Base-by-base conservation (phyloP, 352 stramenopile genomes). In the Phytopythium helicoides region DNA sequence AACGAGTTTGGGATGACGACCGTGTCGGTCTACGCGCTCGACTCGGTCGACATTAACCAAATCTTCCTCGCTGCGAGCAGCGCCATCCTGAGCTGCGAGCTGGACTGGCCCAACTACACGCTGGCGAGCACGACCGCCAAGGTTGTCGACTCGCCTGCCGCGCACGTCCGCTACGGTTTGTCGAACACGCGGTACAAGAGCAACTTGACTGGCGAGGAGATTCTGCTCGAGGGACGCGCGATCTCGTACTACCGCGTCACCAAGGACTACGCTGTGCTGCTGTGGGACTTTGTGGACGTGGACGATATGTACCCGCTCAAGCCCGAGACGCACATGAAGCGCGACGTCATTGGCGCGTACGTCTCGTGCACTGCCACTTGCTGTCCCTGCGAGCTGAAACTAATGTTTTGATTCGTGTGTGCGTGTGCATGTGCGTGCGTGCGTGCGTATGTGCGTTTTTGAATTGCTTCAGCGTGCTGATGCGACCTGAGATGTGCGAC, bases 231-330 rank as follows among this genome's bases (percentile, higher is more conserved):
- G 49, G 44, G 54, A 1, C 50, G 59, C 9, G 58, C 59, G 19
- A 39, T 67, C 7, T 68, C 60, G n/a, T 71, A 65, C 42, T 74
- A 70, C 22, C 54, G 56, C 3, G 58, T 74, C 39, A 36, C 50
- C 8, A 54, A 54, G 5, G 60, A 62, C 6, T 63, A 60, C 26
- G 66, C 56, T 22, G 60, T 79, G 19, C 39, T 79, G 31, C 56
- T 74, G 3, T 80, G 70, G 66, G 66, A 76, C 37, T 80, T 59
- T 42, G 70, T 76, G 14, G 70, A 80, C 41, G 55, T 51, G 4
- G 66, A 80, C 40, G 66, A 79, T n/a, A 44, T 74, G 35, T 57
- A 72, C 22, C 64, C 68, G 16, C 35, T 67, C 12, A 33, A 36
- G 26, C 22, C 45, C 14, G 37, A 35, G 31, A 71, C 64, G 5